These are phyloP conservation scores for Heimioporus sp. DNA, from an alignment of 768 basidiomycete genomes.

Conservation along the genomic window DNA sequence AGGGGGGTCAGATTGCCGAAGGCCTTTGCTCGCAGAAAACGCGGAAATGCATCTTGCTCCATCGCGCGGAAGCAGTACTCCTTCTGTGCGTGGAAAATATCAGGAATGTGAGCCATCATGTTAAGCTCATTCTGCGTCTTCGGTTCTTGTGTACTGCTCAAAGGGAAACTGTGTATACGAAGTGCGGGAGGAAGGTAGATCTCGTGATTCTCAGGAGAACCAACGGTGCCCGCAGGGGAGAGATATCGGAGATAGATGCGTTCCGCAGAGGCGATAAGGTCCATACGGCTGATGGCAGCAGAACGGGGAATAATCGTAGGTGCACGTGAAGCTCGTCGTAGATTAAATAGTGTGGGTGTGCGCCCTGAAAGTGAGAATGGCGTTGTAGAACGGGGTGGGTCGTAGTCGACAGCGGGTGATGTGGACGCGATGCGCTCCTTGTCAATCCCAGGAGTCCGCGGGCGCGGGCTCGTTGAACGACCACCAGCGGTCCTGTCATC, in stretches of 20 bases:
- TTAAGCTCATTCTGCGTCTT: conserved; percentile 62
- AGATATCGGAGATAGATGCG: conserved; percentile 96
- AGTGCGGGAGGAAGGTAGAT: conserved; percentile 95
- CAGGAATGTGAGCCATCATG: conserved; percentile 87
- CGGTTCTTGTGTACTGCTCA: conserved; percentile 72
- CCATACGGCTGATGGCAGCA: conserved; percentile 83
- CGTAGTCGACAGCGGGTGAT: conserved; percentile 48
- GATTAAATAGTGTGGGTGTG: conserved; percentile 73
- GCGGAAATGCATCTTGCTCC: conserved; percentile 92
- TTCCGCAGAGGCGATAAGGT: conserved; percentile 91
- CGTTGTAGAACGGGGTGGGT: conserved; percentile 66
- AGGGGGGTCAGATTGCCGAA: conserved; percentile 96
- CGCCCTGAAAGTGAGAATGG: conserved; percentile 76
- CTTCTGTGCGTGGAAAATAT: conserved; percentile 97
- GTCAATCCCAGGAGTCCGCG: conserved; percentile 37
- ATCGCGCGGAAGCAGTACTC: conserved; percentile 96
- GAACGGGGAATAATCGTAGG: conserved; percentile 94
- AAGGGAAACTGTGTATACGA: conserved; percentile 88
- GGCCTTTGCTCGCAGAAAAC: conserved; percentile 96
- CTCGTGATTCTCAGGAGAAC: conserved; percentile 90
- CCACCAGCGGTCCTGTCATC: conserved; percentile 45
- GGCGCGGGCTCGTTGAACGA: conserved; percentile 59
- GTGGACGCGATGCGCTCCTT: conserved; percentile 41
- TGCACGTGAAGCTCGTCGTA: conserved; percentile 79
- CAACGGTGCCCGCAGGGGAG: conserved; percentile 71